Evolutionary conservation across 805 yeast species (phyloP), one percentile per base, ranked within the genome.

Genomic region (Wickerhamiella siamensis): DNA sequence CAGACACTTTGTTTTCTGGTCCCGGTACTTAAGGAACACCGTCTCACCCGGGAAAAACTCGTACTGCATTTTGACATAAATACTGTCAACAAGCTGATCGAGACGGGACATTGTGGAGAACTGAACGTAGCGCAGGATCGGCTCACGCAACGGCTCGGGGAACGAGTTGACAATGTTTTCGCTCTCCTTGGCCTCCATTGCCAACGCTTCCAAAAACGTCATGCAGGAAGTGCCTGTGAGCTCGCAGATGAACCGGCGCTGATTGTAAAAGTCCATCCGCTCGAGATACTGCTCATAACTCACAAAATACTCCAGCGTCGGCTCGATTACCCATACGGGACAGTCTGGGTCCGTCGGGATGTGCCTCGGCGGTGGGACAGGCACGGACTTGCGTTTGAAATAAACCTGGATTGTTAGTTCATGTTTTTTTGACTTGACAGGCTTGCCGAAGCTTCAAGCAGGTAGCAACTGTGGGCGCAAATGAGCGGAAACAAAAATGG

Each of bases 21-120:
- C 65, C 12, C 58, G 51, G 20, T 64, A 59, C 47, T 68, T 74
- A 33, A 86, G 73, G 47, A 69, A 71, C 4, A 86, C 91, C 15
- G 68, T 67, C 59, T 91, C 98, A 8, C 96, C 96, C 0, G 95
- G 95, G 56, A 80, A 91, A 55, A 76, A 91, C 53, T 86, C 94
- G 47, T 70, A 72, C 48, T 80, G 81, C 64, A 88, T 83, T 40
- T 68, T 69, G 46, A 70, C 63, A 56, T 86, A 88, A 16, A 88
- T 86, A 45, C 78, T 79, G 60, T 91, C 98, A 3, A 87, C 95
- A 31, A 91, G 67, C 46, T 74, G 75, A 58, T 88, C 97, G 39
- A 91, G 70, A 50, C 97, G 70, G 29, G 93, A 76, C 12, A 75
- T 76, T 10, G 79, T 70, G 50, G 84, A 80, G 57, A 84, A 86